Base-by-base conservation (phyloP, 768 basidiomycete genomes). In the Leucocoprinus birnbaumii region DNA sequence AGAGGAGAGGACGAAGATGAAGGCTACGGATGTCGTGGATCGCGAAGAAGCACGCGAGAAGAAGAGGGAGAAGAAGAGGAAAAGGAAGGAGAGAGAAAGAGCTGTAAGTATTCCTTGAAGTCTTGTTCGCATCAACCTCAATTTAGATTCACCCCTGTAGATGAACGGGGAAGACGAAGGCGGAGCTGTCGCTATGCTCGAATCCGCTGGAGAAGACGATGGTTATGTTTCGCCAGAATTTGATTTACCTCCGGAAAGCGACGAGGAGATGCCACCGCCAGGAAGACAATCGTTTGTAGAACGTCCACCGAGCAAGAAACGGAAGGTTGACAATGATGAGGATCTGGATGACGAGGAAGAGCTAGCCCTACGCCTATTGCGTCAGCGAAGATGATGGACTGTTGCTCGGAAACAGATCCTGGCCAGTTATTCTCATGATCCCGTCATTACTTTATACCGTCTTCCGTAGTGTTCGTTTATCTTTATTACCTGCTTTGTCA, bases 11-110 rank as follows among this genome's bases (percentile, higher is more conserved):
- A 80, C 77, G 50, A 87, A 82, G 75, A 77, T 98, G 80, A 78
- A 74, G 61, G 72, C 77, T 10, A 82, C 79, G 22, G 92, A 96
- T 66, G 75, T 84, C 44, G 53, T 72, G 43, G 96, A 99, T 72
- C 89, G 89, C 71, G 80, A 82, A 56, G 83, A 91, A 61, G 94
- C 90, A 5, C 88, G 80, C 67, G 91, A 89, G 65, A 95, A 94
- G 80, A 89, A 86, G 72, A 73, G 79, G 59, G 95, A 97, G 68
- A 94, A 91, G 79, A 97, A 96, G 76, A 74, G 91, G 59, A 96
- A 94, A 72, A 75, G 90, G 64, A 96, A 95, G 71, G 88, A 92
- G 53, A 78, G 80, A 35, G 89, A 91, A 64, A 74, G 70, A 52
- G 76, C 68, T 63, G 77, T 70, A 55, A 35, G 73, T 68, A 51